phyloP scores from a whole-genome alignment of 164 flowering plant genomes.

The Protea cynaroides region DNA sequence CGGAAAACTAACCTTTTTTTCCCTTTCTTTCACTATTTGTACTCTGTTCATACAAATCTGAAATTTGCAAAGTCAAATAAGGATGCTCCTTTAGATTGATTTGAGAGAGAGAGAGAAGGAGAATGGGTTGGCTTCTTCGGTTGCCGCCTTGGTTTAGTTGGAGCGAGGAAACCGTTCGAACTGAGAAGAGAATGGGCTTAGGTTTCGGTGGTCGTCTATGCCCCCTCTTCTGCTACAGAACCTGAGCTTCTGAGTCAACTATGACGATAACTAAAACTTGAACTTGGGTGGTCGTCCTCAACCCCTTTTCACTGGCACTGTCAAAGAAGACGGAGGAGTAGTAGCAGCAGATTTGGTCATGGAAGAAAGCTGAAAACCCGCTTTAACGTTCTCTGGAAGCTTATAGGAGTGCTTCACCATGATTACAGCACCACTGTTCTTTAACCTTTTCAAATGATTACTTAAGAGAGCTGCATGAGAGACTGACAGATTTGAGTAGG shows the following conservation, averaged over 20 bases:
- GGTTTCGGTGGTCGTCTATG: constrained; percentile 30
- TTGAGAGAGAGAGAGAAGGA: too few relatives aligned
- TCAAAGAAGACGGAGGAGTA: too few relatives aligned
- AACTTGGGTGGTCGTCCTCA: constrained; percentile 21
- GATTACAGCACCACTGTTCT: constrained; percentile 35
- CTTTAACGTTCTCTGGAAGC: constrained; percentile 31
- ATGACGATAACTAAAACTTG: constrained; percentile 2
- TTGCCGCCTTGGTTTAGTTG: constrained; percentile 1
- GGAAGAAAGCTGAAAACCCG: too few relatives aligned
- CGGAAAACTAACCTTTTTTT: too few relatives aligned
- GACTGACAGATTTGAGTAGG: constrained; percentile 39
- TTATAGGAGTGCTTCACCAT: constrained; percentile 59
- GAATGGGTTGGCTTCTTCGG: neutral
- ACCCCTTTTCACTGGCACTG: neutral
- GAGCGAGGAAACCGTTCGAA: neutral
- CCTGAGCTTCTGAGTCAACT: too few relatives aligned
- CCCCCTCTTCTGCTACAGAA: too few relatives aligned
- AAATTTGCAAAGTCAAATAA: too few relatives aligned
- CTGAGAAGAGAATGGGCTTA: constrained; percentile 8
- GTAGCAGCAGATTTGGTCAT: too few relatives aligned
- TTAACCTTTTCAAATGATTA: constrained; percentile 49
- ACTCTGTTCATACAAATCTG: too few relatives aligned
- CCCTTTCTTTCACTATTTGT: too few relatives aligned
- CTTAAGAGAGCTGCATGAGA: constrained; percentile 50
- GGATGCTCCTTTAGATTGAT: too few relatives aligned